Base-by-base conservation (phyloP, 2,329 filamentous ascomycete species). In the Nannizziopsis barbatae region DNA sequence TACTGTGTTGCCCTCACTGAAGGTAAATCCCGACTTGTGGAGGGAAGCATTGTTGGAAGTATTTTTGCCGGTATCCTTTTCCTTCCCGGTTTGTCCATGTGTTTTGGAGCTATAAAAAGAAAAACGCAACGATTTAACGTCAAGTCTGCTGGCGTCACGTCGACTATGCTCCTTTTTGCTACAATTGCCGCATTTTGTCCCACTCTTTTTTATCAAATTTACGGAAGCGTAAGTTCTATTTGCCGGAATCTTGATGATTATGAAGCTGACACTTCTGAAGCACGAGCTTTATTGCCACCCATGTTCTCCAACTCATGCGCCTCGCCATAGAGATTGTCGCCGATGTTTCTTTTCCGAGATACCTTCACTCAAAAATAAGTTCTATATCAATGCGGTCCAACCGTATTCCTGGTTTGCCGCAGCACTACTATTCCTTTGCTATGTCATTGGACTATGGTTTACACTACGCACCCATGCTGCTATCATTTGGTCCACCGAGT, bases 101-200 rank as follows among this genome's bases (percentile, higher is more conserved):
- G 92, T 66, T 98, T 95, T 61, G 92, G 92, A 39, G 93, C 93
- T 14, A 83, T 98, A 62, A 95, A 95, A 71, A 82, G 93, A 58
- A 98, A 98, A 71, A 98, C 92, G 1, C 92, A 98, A 64, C 83
- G 92, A 37, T 98, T 98, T 75, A 98, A 98, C 62, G 89, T 92
- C 54, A 87, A 83, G 60, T 96, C 90, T 31, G 92, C 92, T 27
- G 88, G 92, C 62, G 92, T 96, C 31, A 96, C 90, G 0, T 95
- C 89, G 1, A 98, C 92, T 0, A 98, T 98, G 92, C 71, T 98
- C 49, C 75, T 98, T 8, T 98, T 98, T 63, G 90, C 92, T 18
- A 85, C 94, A 35, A 92, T 98, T 57, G 90, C 86, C 53, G 87
- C 90, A 7, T 98, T 98, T 66, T 84, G 90, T 0, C 92, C 92